phyloP scores from a whole-genome alignment of 805 yeast genomes.

The Saturnispora hagleri region DNA sequence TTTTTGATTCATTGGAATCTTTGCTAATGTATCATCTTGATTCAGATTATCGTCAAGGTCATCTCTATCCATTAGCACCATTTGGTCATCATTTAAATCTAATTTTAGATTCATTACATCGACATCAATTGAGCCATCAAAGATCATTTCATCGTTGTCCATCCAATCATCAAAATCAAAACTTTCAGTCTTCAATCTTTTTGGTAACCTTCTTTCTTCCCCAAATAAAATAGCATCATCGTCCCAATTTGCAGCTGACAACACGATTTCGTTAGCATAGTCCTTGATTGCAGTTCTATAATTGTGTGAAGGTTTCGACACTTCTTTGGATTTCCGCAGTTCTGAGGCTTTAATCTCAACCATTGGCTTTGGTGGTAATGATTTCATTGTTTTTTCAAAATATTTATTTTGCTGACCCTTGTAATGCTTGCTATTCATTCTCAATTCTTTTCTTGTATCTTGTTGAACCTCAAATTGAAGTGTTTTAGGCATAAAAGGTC shows the following conservation, averaged over 20 bases:
- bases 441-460: constrained; percentile 51
- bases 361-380: constrained; percentile 17
- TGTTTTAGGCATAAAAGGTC: constrained; percentile 51
- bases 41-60: not conserved
- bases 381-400: constrained; percentile 6
- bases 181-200: constrained; percentile 23
- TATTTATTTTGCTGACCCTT: constrained; percentile 12
- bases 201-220: constrained; percentile 22
- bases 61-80: constrained; percentile 52
- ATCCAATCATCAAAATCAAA: constrained; percentile 35
- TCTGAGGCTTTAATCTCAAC: constrained; percentile 24
- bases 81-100: constrained; percentile 81
- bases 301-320: constrained; percentile 12
- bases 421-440: constrained; percentile 19
- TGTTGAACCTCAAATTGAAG: constrained; percentile 50
- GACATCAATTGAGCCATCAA: constrained; percentile 50
- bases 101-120: constrained; percentile 37
- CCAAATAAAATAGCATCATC: constrained; percentile 53
- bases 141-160: constrained; percentile 56
- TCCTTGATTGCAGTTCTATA: constrained; percentile 14
- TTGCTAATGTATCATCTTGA: constrained; percentile 22
- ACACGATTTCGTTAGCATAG: constrained; percentile 45
- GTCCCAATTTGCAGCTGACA: constrained; percentile 75
- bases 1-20: constrained; percentile 46
- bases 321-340: constrained; percentile 14